phyloP scores from a whole-genome alignment of 331 rosid genomes.

The Quercus phellos region DNA sequence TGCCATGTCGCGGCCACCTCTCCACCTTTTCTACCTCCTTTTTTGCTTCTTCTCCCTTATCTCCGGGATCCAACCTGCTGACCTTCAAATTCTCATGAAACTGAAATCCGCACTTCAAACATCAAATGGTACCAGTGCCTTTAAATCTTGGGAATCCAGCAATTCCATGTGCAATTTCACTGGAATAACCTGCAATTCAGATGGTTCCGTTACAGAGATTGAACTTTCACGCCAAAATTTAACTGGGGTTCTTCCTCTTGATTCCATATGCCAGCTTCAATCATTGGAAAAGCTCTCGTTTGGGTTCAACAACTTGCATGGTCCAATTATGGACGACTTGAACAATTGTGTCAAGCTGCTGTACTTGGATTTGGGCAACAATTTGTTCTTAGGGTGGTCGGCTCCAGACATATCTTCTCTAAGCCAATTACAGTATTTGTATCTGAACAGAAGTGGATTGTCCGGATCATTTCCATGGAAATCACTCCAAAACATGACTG shows the following conservation, averaged over 20 bases:
- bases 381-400: constrained; percentile 41
- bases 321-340: constrained; percentile 37
- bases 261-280: constrained; percentile 21
- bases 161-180: constrained; percentile 20
- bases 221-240: constrained; percentile 46
- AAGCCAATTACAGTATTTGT: constrained; percentile 35
- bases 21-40: constrained; percentile 1
- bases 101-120: constrained; percentile 1
- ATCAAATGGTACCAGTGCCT: constrained; percentile 18
- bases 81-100: constrained; percentile 40
- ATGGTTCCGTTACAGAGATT: constrained; percentile 41
- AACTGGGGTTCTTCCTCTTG: constrained; percentile 44
- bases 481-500: constrained; percentile 21
- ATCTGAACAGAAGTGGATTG: constrained; percentile 53
- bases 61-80: constrained; percentile 25
- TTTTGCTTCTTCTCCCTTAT: constrained; percentile 32
- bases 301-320: constrained; percentile 52
- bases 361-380: constrained; percentile 70
- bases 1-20: constrained; percentile 29
- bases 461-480: constrained; percentile 81
- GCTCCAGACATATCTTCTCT: constrained; percentile 53
- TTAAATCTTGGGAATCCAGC: constrained; percentile 43
- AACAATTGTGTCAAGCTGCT: constrained; percentile 48
- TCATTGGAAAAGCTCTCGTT: constrained; percentile 52
- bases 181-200: constrained; percentile 31